Evolutionary conservation across 345 rosid genomes (phyloP), one percentile per base, ranked within the genome.

Genomic region (Draba incana): DNA sequence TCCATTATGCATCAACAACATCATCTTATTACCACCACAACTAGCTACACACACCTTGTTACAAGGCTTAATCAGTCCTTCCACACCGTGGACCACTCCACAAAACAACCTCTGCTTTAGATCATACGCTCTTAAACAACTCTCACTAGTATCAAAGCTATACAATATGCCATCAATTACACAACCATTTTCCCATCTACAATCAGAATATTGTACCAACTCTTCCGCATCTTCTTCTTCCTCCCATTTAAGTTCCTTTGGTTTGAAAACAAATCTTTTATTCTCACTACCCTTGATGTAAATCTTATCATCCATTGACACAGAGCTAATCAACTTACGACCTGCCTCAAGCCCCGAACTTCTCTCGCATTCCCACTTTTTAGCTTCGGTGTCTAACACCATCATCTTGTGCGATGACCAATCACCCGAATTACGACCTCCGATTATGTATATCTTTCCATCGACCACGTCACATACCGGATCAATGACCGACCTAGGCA

Each of bases 401-500:
- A 43, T 43, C 46, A 43, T 43, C 46, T 4, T 12, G 16, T 43
- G 2, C 5, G 46, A 43, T 43, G 46, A 43, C 15, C 46, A 13
- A 13, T 4, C 6, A 13, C 46, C 1, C 46, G 8, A 43, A 27
- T 23, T 10, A 10, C 25, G 31, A 23, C 13, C 46, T 49, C 7
- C 54, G 54, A 23, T 23, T 5, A 49, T 31, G 54, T 49, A 49
- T 23, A 49, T 49, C 6, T 49, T 49, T 10, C 54, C 54, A 24
- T 49, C 54, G 8, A 49, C 46, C 2, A 43, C 15, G 39, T 35
- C 2, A 8, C 0, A 2, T 7, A 35, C 30, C 6, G 7, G n/a
- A 48, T 48, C 11, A 48, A 9, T 24, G n/a, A 48, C 52, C 4
- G 1, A 11, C 52, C 20, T 48, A 9, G 28, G 52, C 52, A 48